Percentiles rank a stretch among this genome's conserved stretches.
Conservation (phyloP, 2,329 filamentous ascomycete species). For the Herpotrichia juniperi region DNA sequence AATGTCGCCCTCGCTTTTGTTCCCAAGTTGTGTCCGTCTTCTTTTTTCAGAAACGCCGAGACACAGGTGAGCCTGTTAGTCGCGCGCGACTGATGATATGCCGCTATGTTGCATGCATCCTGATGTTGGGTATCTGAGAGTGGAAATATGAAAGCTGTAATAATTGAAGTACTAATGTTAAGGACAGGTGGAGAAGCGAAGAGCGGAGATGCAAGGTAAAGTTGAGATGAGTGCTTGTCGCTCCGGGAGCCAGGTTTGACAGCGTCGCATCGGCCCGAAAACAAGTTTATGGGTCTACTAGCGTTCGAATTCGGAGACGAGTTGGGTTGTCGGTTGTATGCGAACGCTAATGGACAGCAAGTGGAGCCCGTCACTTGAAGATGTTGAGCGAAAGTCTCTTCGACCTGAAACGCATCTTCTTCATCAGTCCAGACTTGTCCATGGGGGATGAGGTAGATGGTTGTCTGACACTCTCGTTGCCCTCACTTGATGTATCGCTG, state of each 20-base stretch:
- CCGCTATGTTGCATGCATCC: background rate
- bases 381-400: conserved; percentile 43
- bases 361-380: conserved; percentile 37
- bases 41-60: conserved; percentile 7
- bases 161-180: conserved; percentile 4
- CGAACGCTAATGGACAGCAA: background rate
- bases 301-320: background rate
- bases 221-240: conserved; percentile 2
- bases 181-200: conserved; percentile 6
- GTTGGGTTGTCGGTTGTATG: background rate
- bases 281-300: background rate
- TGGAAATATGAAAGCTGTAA: background rate
- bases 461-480: conserved; percentile 35
- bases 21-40: background rate
- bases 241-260: background rate
- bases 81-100: conserved; percentile 2
- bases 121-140: conserved; percentile 5
- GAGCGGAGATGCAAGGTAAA: conserved; percentile 4
- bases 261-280: conserved; percentile 3
- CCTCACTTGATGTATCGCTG: conserved; percentile 44
- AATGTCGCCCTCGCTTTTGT: conserved; percentile 9
- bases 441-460: conserved; percentile 33
- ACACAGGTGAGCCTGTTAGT: background rate
- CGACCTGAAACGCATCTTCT: conserved; percentile 41
- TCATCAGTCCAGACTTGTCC: conserved; percentile 39